Percentiles rank a stretch among this genome's conserved stretches.
Conservation (phyloP, 140 eudicot genomes). For the Flaveria floridana region DNA sequence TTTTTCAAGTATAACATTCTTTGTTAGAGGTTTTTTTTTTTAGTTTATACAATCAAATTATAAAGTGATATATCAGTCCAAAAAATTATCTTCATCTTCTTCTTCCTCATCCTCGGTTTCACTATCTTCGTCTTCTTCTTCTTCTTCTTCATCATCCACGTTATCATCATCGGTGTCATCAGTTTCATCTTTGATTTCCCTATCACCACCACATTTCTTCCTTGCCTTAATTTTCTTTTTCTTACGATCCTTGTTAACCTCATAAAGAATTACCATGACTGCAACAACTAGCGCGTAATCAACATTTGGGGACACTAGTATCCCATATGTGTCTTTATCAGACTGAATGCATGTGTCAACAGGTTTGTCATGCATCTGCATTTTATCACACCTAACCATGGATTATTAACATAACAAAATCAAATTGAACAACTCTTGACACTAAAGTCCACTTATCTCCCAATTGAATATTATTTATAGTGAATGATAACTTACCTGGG, state of each 20-base stretch:
- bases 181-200: constrained; percentile 19
- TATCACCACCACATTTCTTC: constrained; percentile 25
- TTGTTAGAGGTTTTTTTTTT: too few relatives aligned
- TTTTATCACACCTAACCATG: constrained; percentile 12
- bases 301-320: constrained; percentile 58
- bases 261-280: constrained; percentile 55
- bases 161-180: constrained; percentile 18
- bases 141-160: constrained; percentile 6
- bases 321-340: constrained; percentile 58
- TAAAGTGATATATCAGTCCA: not conserved
- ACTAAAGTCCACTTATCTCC: too few relatives aligned
- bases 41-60: too few relatives aligned
- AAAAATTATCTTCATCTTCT: not conserved
- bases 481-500: constrained; percentile 39
- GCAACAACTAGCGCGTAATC: constrained; percentile 62
- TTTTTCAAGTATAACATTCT: too few relatives aligned
- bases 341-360: constrained; percentile 40
- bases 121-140: not conserved
- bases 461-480: not conserved
- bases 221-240: constrained; percentile 32
- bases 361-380: constrained; percentile 61
- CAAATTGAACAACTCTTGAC: not conserved
- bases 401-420: not conserved
- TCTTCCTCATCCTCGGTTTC: not conserved
- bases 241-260: constrained; percentile 50